phyloP scores from a whole-genome alignment of 2,329 filamentous ascomycete species.

The Scorias spongiosa region DNA sequence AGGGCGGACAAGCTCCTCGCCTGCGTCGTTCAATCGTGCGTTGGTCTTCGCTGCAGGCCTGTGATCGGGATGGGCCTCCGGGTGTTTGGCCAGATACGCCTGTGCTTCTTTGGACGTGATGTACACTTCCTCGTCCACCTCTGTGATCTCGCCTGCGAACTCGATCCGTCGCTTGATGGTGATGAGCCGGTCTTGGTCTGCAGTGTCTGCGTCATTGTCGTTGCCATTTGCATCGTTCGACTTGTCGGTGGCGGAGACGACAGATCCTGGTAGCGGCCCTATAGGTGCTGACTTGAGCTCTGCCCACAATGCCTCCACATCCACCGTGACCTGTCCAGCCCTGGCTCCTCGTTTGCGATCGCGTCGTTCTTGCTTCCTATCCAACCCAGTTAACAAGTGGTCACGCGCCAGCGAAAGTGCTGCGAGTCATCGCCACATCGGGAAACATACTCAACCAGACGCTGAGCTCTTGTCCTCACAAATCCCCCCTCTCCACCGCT shows the following conservation, averaged over 20 bases:
- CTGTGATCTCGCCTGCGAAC: slow-evolving; percentile 40
- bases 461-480: slow-evolving; percentile 39
- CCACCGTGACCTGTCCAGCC: slow-evolving; percentile 35
- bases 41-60: not conserved
- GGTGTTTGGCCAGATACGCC: slow-evolving; percentile 32
- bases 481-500: slow-evolving; percentile 35
- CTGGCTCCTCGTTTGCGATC: slow-evolving; percentile 26
- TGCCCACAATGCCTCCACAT: slow-evolving; percentile 40
- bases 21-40: slow-evolving; percentile 7
- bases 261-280: slow-evolving; percentile 6
- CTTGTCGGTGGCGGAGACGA: slow-evolving; percentile 1
- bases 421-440: not conserved
- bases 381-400: not conserved
- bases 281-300: slow-evolving; percentile 30
- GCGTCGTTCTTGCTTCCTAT: slow-evolving; percentile 32
- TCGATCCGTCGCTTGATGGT: slow-evolving; percentile 43
- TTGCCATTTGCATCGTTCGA: slow-evolving; percentile 7
- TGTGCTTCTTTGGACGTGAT: slow-evolving; percentile 40
- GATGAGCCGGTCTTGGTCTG: slow-evolving; percentile 29
- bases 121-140: slow-evolving; percentile 37
- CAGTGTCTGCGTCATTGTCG: slow-evolving; percentile 13
- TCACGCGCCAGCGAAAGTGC: not conserved
- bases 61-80: slow-evolving; percentile 16
- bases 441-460: slow-evolving; percentile 26
- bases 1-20: slow-evolving; percentile 22